These are phyloP conservation scores for Fragilaria radians DNA, from an alignment of 108 stramenopile genomes.

Conservation along the genomic window DNA sequence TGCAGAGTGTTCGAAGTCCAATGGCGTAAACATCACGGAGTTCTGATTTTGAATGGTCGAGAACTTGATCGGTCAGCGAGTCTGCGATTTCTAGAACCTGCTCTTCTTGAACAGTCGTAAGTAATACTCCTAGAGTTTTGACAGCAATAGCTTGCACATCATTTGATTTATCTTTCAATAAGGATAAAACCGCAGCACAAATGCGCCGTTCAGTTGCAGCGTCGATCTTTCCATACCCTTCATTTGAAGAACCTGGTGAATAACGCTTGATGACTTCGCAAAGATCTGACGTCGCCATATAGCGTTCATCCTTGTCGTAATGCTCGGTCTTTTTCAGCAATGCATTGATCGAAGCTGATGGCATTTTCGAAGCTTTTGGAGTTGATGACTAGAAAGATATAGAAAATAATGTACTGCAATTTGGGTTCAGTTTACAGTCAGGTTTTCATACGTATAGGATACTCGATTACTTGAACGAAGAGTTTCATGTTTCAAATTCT, in stretches of 20 bases:
- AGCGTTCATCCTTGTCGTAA: constrained; percentile 91
- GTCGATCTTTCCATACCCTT: constrained; percentile 30
- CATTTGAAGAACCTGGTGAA: constrained; percentile 20
- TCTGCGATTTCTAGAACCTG: constrained; percentile 86
- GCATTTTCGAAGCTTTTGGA: too few relatives aligned
- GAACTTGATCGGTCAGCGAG: constrained; percentile 87
- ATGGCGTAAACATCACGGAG: constrained; percentile 97
- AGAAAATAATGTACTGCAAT: too few relatives aligned
- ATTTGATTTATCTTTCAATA: constrained; percentile 91
- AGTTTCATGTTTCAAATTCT: too few relatives aligned
- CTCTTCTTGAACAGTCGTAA: constrained; percentile 92
- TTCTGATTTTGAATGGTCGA: constrained; percentile 84
- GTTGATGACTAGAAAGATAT: too few relatives aligned
- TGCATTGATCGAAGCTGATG: constrained; percentile 31
- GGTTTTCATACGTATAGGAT: not conserved
- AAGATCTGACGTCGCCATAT: constrained; percentile 98
- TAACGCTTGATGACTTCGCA: constrained; percentile 83
- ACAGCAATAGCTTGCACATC: constrained; percentile 98
- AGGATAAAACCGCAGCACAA: constrained; percentile 83
- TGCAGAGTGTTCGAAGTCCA: constrained; percentile 93
- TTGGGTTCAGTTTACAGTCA: too few relatives aligned
- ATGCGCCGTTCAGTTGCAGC: constrained; percentile 80
- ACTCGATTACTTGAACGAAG: too few relatives aligned
- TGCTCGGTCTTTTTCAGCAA: constrained; percentile 84
- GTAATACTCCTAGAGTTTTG: constrained; percentile 89